Percentiles rank a stretch among this genome's conserved stretches.
These are phyloP conservation scores for Cerrena zonata DNA, from an alignment of 1,284 basidiomycete species.

Conservation along the genomic window DNA sequence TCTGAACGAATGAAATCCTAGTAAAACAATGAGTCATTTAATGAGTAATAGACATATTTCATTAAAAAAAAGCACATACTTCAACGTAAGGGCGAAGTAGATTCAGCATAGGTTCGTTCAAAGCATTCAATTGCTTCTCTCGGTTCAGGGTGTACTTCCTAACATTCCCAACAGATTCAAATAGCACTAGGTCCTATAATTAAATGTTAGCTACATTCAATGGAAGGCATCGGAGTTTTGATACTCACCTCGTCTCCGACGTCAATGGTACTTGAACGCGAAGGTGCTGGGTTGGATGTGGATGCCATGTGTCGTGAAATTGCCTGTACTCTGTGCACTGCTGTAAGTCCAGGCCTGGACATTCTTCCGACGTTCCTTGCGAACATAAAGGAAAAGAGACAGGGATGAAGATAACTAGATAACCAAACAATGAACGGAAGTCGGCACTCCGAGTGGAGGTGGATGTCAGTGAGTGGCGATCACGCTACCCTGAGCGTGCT, in stretches of 20 bases:
- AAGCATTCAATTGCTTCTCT: conserved; percentile 79
- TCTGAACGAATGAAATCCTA: conserved; percentile 80
- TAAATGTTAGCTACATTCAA: too few species aligned
- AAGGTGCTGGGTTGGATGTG: conserved; percentile 21
- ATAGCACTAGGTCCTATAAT: conserved; percentile 54
- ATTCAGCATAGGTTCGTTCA: conserved; percentile 80
- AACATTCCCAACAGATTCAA: conserved; percentile 59
- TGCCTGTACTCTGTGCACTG: conserved; percentile 45
- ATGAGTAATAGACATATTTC: neutral
- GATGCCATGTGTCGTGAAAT: conserved; percentile 62
- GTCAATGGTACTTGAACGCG: conserved; percentile 8
- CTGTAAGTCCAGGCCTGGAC: conserved; percentile 35
- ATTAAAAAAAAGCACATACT: conserved; percentile 46
- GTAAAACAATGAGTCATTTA: neutral
- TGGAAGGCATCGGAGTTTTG: too few species aligned
- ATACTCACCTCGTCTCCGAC: conserved; percentile 11
- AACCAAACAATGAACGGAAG: neutral
- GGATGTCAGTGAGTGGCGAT: neutral
- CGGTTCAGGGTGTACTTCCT: conserved; percentile 80
- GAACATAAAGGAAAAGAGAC: conserved; percentile 12
- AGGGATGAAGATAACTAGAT: neutral
- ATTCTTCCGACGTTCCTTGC: conserved; percentile 33
- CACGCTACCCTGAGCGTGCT: too few species aligned
- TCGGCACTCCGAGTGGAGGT: neutral
- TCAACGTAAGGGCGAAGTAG: conserved; percentile 69